These are phyloP conservation scores for Yarrowia divulgata DNA, from an alignment of 805 yeast genomes.

Conservation along the genomic window DNA sequence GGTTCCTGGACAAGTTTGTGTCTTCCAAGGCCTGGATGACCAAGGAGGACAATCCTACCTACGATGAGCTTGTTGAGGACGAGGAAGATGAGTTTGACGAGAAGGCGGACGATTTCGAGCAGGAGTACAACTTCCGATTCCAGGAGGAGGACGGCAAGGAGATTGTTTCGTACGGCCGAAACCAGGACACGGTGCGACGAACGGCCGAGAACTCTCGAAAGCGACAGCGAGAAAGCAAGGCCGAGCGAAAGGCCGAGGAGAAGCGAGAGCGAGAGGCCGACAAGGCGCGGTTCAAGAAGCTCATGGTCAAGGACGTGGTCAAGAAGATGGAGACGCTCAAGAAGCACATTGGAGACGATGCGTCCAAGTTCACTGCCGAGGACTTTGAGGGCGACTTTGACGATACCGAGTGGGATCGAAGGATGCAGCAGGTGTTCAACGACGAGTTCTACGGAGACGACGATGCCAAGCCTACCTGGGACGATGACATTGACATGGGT, in stretches of 20 bases:
- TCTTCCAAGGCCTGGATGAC: constrained; percentile 91
- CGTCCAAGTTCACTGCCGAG: constrained; percentile 71
- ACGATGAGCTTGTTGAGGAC: constrained; percentile 53
- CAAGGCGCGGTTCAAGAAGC: constrained; percentile 72
- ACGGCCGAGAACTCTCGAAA: constrained; percentile 76
- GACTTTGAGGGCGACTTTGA: constrained; percentile 88
- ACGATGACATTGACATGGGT: constrained; percentile 61
- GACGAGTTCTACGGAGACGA: constrained; percentile 76
- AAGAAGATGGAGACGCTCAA: constrained; percentile 71
- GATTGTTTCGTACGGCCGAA: constrained; percentile 91
- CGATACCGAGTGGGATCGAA: constrained; percentile 87
- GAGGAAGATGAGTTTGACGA: constrained; percentile 89
- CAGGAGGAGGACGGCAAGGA: constrained; percentile 93
- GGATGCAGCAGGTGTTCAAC: constrained; percentile 83
- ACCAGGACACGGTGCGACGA: constrained; percentile 88
- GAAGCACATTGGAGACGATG: constrained; percentile 70
- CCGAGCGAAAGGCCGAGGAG: constrained; percentile 60
- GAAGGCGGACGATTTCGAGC: constrained; percentile 89
- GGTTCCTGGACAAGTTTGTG: constrained; percentile 75
- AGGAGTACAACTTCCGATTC: constrained; percentile 91
- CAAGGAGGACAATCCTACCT: constrained; percentile 60
- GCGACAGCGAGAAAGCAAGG: constrained; percentile 77
- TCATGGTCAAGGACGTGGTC: constrained; percentile 77
- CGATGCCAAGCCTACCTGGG: constrained; percentile 69
- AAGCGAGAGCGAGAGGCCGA: constrained; percentile 64